These are phyloP conservation scores for Lachancea meyersii DNA, from an alignment of 805 yeast genomes.

Conservation along the genomic window DNA sequence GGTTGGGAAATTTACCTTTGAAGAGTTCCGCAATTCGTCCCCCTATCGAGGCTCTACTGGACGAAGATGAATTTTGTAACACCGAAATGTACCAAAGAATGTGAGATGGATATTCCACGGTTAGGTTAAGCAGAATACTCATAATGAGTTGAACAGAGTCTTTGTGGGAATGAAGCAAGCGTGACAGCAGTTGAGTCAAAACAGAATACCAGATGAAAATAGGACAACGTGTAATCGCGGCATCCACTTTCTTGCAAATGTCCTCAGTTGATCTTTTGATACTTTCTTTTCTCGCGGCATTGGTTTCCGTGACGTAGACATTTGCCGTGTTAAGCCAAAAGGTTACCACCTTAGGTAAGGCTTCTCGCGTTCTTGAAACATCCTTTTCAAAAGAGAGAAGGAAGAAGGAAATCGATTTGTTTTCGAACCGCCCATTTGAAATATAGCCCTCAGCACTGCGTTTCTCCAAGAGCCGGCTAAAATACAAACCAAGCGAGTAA, in stretches of 20 bases:
- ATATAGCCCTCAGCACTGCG: slow-evolving; percentile 39
- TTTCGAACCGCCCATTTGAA: slow-evolving; percentile 28
- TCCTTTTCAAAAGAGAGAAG: slow-evolving; percentile 33
- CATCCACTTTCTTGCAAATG: slow-evolving; percentile 45
- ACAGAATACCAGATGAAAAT: slow-evolving; percentile 71
- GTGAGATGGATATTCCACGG: slow-evolving; percentile 67
- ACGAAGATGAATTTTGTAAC: slow-evolving; percentile 52
- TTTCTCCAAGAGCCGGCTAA: slow-evolving; percentile 68
- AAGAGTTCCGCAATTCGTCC: slow-evolving; percentile 37
- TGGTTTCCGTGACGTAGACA: slow-evolving; percentile 15
- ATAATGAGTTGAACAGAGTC: slow-evolving; percentile 51
- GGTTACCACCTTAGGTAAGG: slow-evolving; percentile 83
- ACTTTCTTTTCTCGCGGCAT: slow-evolving; percentile 24
- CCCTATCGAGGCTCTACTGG: slow-evolving; percentile 43
- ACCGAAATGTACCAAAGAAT: slow-evolving; percentile 71
- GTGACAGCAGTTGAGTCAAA: slow-evolving; percentile 76
- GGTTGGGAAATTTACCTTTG: slow-evolving; percentile 10
- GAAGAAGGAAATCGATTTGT: slow-evolving; percentile 27
- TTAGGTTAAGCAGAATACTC: slow-evolving; percentile 51
- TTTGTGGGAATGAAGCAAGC: slow-evolving; percentile 59
- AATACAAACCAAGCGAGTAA: slow-evolving; percentile 74
- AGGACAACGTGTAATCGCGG: slow-evolving; percentile 43
- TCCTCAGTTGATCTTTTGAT: slow-evolving; percentile 36
- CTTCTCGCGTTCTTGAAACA: slow-evolving; percentile 65
- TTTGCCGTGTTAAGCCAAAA: slow-evolving; percentile 74